Evolutionary conservation across 1,139 yeast species (phyloP).

Genomic region (Pneumocystis sp.): DNA sequence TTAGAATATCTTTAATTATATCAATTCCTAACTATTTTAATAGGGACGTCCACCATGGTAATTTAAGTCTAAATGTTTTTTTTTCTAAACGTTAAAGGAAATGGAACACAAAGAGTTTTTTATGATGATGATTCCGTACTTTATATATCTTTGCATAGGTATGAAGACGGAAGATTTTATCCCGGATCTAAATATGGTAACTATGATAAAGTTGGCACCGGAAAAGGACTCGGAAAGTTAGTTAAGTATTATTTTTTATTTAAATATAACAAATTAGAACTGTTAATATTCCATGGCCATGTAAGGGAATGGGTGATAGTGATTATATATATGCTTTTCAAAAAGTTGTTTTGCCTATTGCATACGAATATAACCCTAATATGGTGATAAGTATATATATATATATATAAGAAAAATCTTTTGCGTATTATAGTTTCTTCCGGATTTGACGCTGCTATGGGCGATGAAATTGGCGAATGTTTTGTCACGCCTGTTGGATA

Average conservation of each 20-base stretch:
- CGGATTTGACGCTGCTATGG: conserved; percentile 98
- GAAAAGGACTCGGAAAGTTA: conserved; percentile 61
- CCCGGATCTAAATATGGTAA: conserved; percentile 79
- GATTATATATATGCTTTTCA: conserved; percentile 89
- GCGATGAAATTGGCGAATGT: conserved; percentile 95
- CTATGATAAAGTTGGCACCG: conserved; percentile 66
- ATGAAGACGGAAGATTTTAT: conserved; percentile 80
- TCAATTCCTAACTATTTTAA: background rate
- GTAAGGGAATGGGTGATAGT: conserved; percentile 88
- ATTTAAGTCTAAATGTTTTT: background rate
- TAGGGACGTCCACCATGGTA: conserved; percentile 15
- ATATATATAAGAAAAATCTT: background rate
- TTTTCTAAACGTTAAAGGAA: conserved; percentile 38
- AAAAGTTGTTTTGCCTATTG: conserved; percentile 76
- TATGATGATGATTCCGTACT: conserved; percentile 78
- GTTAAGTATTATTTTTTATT: background rate
- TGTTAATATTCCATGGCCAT: conserved; percentile 87
- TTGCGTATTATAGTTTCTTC: conserved; percentile 40
- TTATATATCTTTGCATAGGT: conserved; percentile 81
- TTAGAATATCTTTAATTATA: background rate
- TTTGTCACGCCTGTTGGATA: conserved; percentile 92
- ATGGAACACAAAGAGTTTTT: conserved; percentile 92
- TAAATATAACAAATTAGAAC: conserved; percentile 21
- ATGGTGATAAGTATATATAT: conserved; percentile 41
- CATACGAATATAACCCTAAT: conserved; percentile 83